Evolutionary conservation across 2,329 filamentous ascomycete genomes (phyloP), one percentile per base, ranked within the genome.

Genomic region (Ophiostoma ulmi): DNA sequence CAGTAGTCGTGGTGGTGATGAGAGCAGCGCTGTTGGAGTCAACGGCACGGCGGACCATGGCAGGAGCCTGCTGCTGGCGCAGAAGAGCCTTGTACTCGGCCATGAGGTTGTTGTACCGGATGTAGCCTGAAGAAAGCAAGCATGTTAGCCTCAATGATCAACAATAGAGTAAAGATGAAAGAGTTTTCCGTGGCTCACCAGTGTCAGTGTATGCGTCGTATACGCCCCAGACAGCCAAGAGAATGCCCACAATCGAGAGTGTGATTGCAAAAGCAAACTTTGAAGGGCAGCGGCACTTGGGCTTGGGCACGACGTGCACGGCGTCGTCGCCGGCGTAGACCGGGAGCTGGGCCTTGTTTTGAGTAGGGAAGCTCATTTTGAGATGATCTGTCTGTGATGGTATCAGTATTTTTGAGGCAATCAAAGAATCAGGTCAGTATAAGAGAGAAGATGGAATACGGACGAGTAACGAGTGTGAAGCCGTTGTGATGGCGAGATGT

Each of bases 1-100:
- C 52, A 10, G 72, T 73, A 64, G 71, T 73, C 1, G 75, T 75
- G 69, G 70, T 74, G 55, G 79, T 74, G 70, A 75, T 76, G 71
- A 80, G 75, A 17, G 78, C 80, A 20, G 73, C 73, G 13, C 61
- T 58, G n/a, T 26, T 38, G 11, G 66, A 13, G 2, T 68, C 68
- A 3, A 63, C 14, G 48, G 52, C 70, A 65, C 72, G 72, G 26
- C 39, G 67, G 75, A 5, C 74, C 68, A 10, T 73, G 67, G 48
- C 4, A 17, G 22, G 1, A 36, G 8, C 22, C 22, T 35, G n/a
- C 22, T 73, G n/a, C 31, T 73, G 35, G 67, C n/a, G 36, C 17
- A 73, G 17, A 10, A 72, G 44, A 22, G 41, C 55, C 35, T 70
- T 72, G 71, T 73, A 75, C 70, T 74, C 64, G 17, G 17, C 22